Conservation (phyloP, 1,284 basidiomycete genomes). For the Leccinum pachyderme region DNA sequence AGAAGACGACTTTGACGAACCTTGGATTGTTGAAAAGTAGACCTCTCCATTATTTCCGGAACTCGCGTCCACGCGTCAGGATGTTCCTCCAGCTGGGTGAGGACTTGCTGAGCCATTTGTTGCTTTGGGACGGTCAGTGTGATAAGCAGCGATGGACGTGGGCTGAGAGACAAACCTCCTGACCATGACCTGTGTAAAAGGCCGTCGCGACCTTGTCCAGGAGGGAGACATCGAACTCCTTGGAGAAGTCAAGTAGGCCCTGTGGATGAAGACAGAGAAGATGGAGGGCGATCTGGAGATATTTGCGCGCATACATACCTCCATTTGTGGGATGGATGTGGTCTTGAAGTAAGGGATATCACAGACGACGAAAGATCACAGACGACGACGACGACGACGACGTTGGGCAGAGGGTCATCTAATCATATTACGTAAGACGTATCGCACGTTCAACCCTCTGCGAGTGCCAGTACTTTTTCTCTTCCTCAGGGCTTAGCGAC, state of each 20-base stretch:
- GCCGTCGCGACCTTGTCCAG: conserved; percentile 86
- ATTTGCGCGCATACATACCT: conserved; percentile 29
- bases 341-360: conserved; percentile 7
- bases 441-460: conserved; percentile 22
- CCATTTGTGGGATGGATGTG: conserved; percentile 31
- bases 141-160: conserved; percentile 8
- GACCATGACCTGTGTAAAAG: conserved; percentile 77
- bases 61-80: conserved; percentile 99
- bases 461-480: no score
- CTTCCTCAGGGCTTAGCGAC: no score
- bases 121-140: conserved; percentile 52
- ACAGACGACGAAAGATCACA: conserved; percentile 10
- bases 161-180: conserved; percentile 53
- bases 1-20: conserved; percentile 37
- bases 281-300: conserved; percentile 23
- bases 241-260: conserved; percentile 85
- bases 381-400: conserved; percentile 30
- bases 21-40: conserved; percentile 88
- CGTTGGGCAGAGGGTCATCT: conserved; percentile 46
- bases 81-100: conserved; percentile 96
- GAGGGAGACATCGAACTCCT: conserved; percentile 80
- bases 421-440: conserved; percentile 36
- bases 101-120: conserved; percentile 85
- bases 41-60: conserved; percentile 88
- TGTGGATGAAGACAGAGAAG: conserved; percentile 34